Conservation (phyloP, 441 rosid species). For the Erodium chrysanthum region DNA sequence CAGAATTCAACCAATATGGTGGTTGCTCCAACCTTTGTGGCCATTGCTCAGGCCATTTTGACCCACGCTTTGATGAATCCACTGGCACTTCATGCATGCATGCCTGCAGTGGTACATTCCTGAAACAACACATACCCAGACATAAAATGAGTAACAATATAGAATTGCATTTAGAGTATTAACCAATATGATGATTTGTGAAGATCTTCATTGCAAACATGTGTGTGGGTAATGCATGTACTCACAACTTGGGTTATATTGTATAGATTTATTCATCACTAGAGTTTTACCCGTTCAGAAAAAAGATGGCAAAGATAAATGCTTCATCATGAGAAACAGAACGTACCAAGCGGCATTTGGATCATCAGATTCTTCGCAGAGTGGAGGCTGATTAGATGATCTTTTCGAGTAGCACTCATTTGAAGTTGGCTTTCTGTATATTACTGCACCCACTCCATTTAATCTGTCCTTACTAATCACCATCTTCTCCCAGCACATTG, state of each 20-base stretch:
- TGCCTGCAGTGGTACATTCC: slow-evolving; percentile 78
- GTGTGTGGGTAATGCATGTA: no score
- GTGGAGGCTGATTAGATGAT: slow-evolving; percentile 47
- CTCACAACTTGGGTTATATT: no score
- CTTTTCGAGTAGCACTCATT: slow-evolving; percentile 80
- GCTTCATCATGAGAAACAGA: slow-evolving; percentile 29
- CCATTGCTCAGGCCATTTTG: slow-evolving; percentile 72
- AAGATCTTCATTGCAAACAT: no score
- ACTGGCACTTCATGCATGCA: slow-evolving; percentile 66
- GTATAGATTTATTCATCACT: background rate
- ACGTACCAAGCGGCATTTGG: slow-evolving; percentile 79
- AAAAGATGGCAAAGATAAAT: slow-evolving; percentile 10
- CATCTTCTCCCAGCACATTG: slow-evolving; percentile 86
- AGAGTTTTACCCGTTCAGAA: background rate
- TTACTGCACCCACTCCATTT: slow-evolving; percentile 62
- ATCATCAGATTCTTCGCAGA: slow-evolving; percentile 66
- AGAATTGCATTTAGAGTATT: background rate
- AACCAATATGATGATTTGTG: no score
- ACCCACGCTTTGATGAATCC: slow-evolving; percentile 43
- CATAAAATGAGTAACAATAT: background rate
- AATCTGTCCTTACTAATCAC: slow-evolving; percentile 66
- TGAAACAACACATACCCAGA: slow-evolving; percentile 21
- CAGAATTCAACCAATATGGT: slow-evolving; percentile 80
- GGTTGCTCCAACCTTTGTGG: slow-evolving; percentile 51
- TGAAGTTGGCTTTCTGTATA: slow-evolving; percentile 61